Evolutionary conservation across 164 flowering plant genomes (phyloP).

Genomic region (Vitis riparia): DNA sequence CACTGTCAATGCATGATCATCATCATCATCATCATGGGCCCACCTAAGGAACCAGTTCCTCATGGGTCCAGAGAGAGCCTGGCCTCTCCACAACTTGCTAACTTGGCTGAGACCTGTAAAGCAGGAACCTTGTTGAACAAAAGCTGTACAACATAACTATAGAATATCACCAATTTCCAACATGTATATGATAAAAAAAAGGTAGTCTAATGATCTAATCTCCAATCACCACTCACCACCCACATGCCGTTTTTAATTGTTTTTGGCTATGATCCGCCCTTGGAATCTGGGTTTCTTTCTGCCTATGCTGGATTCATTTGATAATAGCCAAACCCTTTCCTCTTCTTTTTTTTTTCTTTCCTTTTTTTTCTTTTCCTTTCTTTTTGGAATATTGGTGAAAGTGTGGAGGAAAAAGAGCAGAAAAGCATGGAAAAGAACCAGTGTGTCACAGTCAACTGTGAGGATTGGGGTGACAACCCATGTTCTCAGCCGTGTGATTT

Average conservation of each 20-base stretch:
- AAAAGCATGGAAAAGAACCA: not conserved
- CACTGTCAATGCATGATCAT: constrained; percentile 13
- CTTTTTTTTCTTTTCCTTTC: not conserved
- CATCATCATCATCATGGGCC: constrained; percentile 19
- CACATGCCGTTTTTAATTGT: constrained; percentile 2
- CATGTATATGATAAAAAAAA: too few species aligned
- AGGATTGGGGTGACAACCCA: constrained; percentile 5
- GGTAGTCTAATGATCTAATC: too few species aligned
- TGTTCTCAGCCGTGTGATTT: constrained; percentile 9
- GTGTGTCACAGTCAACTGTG: constrained; percentile 2
- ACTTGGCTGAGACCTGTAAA: constrained; percentile 46
- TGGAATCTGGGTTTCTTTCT: constrained; percentile 26
- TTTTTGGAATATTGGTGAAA: too few species aligned
- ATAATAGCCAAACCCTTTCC: constrained; percentile 7
- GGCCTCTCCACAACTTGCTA: constrained; percentile 6
- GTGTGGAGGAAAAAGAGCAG: not conserved
- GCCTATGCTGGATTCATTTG: constrained; percentile 15
- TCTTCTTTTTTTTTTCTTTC: not conserved
- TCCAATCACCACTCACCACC: not conserved
- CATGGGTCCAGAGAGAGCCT: constrained; percentile 19
- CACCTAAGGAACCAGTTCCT: constrained; percentile 23
- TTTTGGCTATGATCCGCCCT: constrained; percentile 32
- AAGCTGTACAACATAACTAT: constrained; percentile 14
- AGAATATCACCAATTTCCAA: too few species aligned
- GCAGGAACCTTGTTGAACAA: constrained; percentile 36